Evolutionary conservation across 176 grass and related monocot genomes (phyloP), one percentile per base, ranked within the genome.

Genomic region (Leersia perrieri): DNA sequence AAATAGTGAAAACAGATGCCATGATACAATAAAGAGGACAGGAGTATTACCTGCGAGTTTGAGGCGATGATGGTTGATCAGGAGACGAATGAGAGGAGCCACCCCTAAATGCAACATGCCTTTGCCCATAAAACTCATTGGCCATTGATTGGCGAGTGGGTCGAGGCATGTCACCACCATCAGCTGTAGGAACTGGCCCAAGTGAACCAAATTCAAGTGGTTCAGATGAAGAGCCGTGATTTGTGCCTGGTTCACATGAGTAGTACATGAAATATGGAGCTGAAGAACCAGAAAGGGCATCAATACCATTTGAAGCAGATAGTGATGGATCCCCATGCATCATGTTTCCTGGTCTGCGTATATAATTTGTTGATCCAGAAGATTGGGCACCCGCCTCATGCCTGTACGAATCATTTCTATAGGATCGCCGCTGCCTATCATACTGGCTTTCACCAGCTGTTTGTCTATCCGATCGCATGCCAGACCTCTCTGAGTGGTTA

Each of bases 61-160:
- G 88, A 75, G 94, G 87, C 76, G 87, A 92, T 47, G 92, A 94
- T 1, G 92, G 92, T 73, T 90, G 95, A 68, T 92, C 90, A 77
- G 92, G 92, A 35, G 90, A 92, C 5, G 92, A 92, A 42, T 84
- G 81, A 53, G 92, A 90, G 36, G 91, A 97, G 68, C 66, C 83
- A 11, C 83, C 78, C 71, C 84, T 80, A 70, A 89, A 85, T n/a
- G 81, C 40, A 81, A 68, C 72, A 74, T 74, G 77, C 25, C 88
- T 90, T 79, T 77, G 87, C 34, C 86, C 92, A 85, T 84, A 87
- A 78, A 79, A 75, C 11, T 79, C 89, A 69, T 76, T 88, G 61
- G 77, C 75, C 77, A 86, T 67, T 60, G 78, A 69, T 79, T 85
- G 78, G 23, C 73, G 78, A 57, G 42, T 41, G 33, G 73, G 22